These are phyloP conservation scores for Rugiboletus extremiorientalis DNA, from an alignment of 1,284 basidiomycete species.

Conservation along the genomic window DNA sequence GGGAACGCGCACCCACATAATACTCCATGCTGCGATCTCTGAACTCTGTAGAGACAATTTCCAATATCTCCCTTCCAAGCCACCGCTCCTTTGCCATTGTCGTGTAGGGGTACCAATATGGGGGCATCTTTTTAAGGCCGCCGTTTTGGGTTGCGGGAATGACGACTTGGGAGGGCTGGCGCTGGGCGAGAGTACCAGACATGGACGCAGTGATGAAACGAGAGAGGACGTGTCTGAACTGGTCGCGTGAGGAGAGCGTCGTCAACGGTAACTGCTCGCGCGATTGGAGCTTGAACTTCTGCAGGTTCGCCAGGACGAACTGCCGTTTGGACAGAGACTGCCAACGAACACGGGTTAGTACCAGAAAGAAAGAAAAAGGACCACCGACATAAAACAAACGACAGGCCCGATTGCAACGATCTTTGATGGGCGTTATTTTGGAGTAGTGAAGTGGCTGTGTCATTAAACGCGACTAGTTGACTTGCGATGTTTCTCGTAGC, in stretches of 20 bases:
- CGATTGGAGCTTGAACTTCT: constrained; percentile 26
- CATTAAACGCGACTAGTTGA: too few relatives aligned
- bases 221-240: constrained; percentile 53
- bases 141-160: constrained; percentile 15
- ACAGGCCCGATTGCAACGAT: constrained; percentile 24
- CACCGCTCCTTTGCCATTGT: constrained; percentile 93
- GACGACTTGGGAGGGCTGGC: constrained; percentile 19
- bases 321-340: constrained; percentile 31
- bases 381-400: constrained; percentile 25
- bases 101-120: constrained; percentile 83
- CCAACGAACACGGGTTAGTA: neutral
- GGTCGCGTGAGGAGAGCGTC: constrained; percentile 45
- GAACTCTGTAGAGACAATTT: constrained; percentile 89
- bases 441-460: constrained; percentile 21
- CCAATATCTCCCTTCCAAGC: constrained; percentile 82
- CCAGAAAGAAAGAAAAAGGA: neutral
- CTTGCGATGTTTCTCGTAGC: too few relatives aligned
- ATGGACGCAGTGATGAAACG: constrained; percentile 52
- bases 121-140: constrained; percentile 68
- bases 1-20: constrained; percentile 62
- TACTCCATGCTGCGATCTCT: constrained; percentile 89
- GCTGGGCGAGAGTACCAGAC: constrained; percentile 31
- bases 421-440: constrained; percentile 24
- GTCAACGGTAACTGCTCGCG: constrained; percentile 46
- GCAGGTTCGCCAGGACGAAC: constrained; percentile 34